These are phyloP conservation scores for Eragrostis tef DNA, from an alignment of 202 grass and related monocot genomes.

Conservation along the genomic window DNA sequence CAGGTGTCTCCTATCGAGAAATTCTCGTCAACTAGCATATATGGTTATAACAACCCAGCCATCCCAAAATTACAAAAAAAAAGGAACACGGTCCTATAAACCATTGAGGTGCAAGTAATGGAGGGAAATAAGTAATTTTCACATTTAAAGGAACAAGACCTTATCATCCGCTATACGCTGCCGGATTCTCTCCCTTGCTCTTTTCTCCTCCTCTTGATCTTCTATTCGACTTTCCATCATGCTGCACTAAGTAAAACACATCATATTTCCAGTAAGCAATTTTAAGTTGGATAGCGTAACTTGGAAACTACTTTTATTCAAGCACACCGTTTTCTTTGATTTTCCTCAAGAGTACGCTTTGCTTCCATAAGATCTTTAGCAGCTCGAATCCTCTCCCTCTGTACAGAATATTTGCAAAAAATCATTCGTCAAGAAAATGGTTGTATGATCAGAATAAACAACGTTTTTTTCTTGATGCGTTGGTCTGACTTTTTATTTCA, in stretches of 20 bases:
- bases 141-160: conserved; percentile 46
- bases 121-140: not conserved
- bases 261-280: not conserved
- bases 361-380: conserved; percentile 78
- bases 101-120: conserved; percentile 2
- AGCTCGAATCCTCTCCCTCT: conserved; percentile 70
- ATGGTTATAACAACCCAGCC: not conserved
- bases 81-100: not conserved
- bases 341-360: conserved; percentile 72
- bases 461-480: conserved; percentile 6
- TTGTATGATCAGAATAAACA: not conserved
- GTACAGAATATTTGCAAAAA: conserved; percentile 38
- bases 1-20: not conserved
- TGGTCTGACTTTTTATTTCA: conserved; percentile 30
- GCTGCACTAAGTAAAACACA: conserved; percentile 59
- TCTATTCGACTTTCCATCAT: conserved; percentile 62
- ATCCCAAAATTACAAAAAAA: not conserved
- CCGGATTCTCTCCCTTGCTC: conserved; percentile 75
- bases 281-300: not conserved
- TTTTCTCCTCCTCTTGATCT: conserved; percentile 86
- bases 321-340: conserved; percentile 76
- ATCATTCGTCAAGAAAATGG: conserved; percentile 32
- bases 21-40: not conserved
- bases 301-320: not conserved
- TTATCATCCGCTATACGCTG: conserved; percentile 81